Base-by-base conservation (phyloP, 1,284 basidiomycete genomes). In the Cutaneotrichosporon mucoides region DNA sequence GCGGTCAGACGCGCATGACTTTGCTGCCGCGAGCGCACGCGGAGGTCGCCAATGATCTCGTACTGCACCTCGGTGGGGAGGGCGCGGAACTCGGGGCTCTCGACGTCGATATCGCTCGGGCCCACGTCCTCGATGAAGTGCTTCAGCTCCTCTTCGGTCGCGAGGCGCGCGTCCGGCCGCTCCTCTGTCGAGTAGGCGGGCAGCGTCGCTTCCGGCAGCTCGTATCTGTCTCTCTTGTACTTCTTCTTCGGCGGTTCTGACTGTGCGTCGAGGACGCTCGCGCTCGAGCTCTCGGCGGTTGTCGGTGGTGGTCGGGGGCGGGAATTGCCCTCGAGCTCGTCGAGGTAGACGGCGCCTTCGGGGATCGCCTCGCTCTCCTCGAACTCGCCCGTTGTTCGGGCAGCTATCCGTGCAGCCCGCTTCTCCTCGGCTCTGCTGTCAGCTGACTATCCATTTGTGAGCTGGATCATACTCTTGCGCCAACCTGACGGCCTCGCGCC, bases 1-100 rank as follows among this genome's bases (percentile, higher is more conserved):
- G 88, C 87, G 68, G 95, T 89, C 36, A 99, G 80, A 9, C 96
- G 88, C 53, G 86, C 86, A 79, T 94, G 89, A 5, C 92, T 96
- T 6, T 92, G 95, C 76, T 96, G 92, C 2, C 96, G 85, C 1
- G 93, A 97, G 73, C 92, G 92, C 48, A 95, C 81, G 5, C 94
- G 86, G 58, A 98, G 80, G 79, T 99, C 96, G 59, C 95, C 95
- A 36, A 99, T 88, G 66, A 99, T 93, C 80, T 99, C 96, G 77
- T 99, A 99, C 73, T 99, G 93, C 24, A 96, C 86, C 76, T 98
- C 94, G 0, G 91, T 92, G 0, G 96, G 93, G 10, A 99, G 83
- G 63, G 92, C 90, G 34, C 87, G 86, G 73, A 76, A 99, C n/a
- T 87, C 89, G 8, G 89, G 83, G 2, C 90, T 91, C 13, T 85